Evolutionary conservation across 139 green algal genomes (phyloP), one percentile per base, ranked within the genome.

Genomic region (Yamagishiella unicocca): DNA sequence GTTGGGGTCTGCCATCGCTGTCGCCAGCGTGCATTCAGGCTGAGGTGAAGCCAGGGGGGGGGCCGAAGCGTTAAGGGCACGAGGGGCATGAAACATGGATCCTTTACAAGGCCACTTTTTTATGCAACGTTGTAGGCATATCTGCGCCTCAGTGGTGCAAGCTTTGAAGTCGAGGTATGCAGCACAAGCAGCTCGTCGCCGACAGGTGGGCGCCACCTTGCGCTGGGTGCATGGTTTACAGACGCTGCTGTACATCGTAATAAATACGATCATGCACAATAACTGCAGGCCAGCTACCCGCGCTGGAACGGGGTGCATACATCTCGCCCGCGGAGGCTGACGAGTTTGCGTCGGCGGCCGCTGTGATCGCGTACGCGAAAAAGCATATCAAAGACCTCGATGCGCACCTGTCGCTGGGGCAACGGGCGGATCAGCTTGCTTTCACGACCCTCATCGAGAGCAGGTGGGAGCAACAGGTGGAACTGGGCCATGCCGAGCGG

Each of bases 371-470:
- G 21, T 85, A 90, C 38, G 73, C 74, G 2, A 84, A 73, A 35
- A 77, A 83, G 46, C 45, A 87, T 37, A 53, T 87, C 5, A 67
- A 70, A 14, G 92, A 96, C 72, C 88, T 96, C 33, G 94, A 96
- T 74, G 58, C 70, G 5, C 67, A 72, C 24, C 88, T 96, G 68
- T 88, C 68, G 4, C 29, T 77, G 0, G 74, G 83, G 7, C 89
- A 95, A 78, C 79, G 70, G 0, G 92, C 90, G 8, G 90, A 94
- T 35, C 70, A 90, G 66, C 79, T 92, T n/a, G 94, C 94, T 19
- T 95, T 93, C 68, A 40, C 35, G 0, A 54, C 70, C 0, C 82
- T 96, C 14, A 67, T 96, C 22, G 50, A 93, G 53, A 71, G 40
- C 77, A 84, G 77, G 77, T 73, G n/a, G n/a, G n/a, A n/a, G n/a